A percentile compares a stretch with the other conserved stretches of the same genome.
phyloP scores from a whole-genome alignment of 257 asterid species.

The Dorcoceras hygrometricum region DNA sequence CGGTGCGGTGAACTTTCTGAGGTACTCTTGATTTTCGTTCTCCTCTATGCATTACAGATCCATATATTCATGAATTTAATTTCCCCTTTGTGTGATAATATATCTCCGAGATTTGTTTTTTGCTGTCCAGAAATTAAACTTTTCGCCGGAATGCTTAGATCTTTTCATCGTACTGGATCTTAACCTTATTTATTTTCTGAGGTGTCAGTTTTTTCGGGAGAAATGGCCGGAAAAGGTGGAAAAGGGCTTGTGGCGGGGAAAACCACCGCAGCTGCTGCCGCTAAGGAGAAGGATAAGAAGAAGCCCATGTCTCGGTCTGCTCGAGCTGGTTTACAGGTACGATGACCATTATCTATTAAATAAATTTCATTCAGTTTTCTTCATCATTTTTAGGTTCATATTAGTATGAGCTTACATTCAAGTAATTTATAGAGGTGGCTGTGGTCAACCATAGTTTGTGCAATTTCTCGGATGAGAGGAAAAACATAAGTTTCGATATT shows the following conservation, averaged over 20 bases:
- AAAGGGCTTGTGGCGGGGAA: constrained; percentile 93
- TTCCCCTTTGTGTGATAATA: not conserved
- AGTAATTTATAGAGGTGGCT: not conserved
- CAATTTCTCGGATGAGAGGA: too few relatives aligned
- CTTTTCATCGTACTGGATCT: constrained; percentile 6
- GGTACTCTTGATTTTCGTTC: constrained; percentile 23
- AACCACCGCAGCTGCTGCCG: constrained; percentile 82
- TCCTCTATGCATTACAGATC: not conserved
- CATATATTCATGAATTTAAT: not conserved
- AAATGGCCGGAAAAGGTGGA: constrained; percentile 98
- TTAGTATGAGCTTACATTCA: not conserved
- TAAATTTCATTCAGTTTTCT: not conserved
- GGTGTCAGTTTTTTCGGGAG: not conserved
- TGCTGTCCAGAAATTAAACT: not conserved
- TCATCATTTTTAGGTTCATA: not conserved
- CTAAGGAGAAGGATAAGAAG: constrained; percentile 84
- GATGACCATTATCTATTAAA: not conserved
- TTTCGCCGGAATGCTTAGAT: constrained; percentile 22
- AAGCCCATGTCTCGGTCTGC: constrained; percentile 80
- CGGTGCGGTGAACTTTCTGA: constrained; percentile 8
- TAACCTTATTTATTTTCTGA: not conserved
- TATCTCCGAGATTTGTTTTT: not conserved
- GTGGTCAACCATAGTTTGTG: not conserved
- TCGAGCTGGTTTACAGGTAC: constrained; percentile 94
- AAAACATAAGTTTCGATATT: too few relatives aligned